Evolutionary conservation across 495 filamentous ascomycete species (phyloP).

Genomic region (Penicillium atrosanguineum): DNA sequence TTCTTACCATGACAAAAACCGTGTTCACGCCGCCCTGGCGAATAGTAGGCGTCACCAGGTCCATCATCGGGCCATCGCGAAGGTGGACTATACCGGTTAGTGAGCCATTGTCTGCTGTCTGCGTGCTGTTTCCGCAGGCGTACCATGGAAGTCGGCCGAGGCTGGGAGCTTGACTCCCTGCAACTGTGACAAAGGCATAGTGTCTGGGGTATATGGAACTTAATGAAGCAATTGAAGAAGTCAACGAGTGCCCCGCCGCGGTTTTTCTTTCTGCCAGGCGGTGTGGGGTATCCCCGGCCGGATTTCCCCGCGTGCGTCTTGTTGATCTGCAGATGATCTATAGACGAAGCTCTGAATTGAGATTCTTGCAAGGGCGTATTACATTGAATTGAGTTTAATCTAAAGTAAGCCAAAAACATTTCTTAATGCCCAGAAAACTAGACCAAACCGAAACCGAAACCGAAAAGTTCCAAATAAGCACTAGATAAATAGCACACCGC

Average conservation of each 20-base stretch:
- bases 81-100: constrained; percentile 53
- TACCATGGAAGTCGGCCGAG: constrained; percentile 67
- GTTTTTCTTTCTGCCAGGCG: constrained; percentile 15
- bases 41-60: constrained; percentile 76
- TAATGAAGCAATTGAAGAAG: constrained; percentile 3
- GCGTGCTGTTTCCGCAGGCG: constrained; percentile 23
- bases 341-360: neutral
- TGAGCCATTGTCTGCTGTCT: constrained; percentile 2
- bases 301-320: constrained; percentile 4
- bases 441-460: neutral
- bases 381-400: neutral
- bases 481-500: neutral
- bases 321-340: neutral
- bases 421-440: no score
- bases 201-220: neutral
- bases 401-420: neutral
- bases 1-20: constrained; percentile 74
- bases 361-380: neutral
- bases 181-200: constrained; percentile 40
- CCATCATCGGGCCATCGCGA: constrained; percentile 76
- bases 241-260: constrained; percentile 13
- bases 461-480: neutral
- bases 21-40: constrained; percentile 71
- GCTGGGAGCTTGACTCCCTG: constrained; percentile 60
- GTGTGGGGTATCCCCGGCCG: constrained; percentile 3